Conservation (phyloP, 805 yeast species). For the Blastobotrys robertii region DNA sequence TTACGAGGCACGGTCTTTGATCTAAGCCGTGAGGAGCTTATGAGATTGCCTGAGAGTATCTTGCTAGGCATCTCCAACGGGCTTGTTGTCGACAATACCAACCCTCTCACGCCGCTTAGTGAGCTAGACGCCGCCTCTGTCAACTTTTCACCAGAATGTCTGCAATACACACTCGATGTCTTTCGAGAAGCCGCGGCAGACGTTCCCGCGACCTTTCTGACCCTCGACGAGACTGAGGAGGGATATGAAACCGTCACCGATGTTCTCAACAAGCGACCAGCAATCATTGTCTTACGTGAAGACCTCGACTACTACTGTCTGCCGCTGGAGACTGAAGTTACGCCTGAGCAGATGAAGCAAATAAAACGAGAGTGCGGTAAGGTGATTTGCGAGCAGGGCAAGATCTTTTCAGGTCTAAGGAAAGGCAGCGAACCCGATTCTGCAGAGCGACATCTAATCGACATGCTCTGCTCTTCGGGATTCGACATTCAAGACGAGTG, state of each 20-base stretch:
- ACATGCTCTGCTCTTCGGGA: slow-evolving; percentile 90
- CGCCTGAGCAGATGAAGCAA: slow-evolving; percentile 45
- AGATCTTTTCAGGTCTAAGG: slow-evolving; percentile 68
- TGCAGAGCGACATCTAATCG: slow-evolving; percentile 90
- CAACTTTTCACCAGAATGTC: slow-evolving; percentile 79
- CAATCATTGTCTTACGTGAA: slow-evolving; percentile 84
- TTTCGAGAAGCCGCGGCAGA: slow-evolving; percentile 64
- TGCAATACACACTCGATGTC: slow-evolving; percentile 66
- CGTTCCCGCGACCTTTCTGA: slow-evolving; percentile 23
- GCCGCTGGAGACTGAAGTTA: slow-evolving; percentile 49
- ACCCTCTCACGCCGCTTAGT: slow-evolving; percentile 67
- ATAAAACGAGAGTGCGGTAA: slow-evolving; percentile 70
- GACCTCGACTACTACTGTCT: slow-evolving; percentile 90
- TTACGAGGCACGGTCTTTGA: slow-evolving; percentile 66
- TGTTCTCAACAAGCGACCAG: slow-evolving; percentile 38
- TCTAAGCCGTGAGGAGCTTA: slow-evolving; percentile 77
- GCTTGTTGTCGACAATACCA: slow-evolving; percentile 67
- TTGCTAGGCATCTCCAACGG: slow-evolving; percentile 85
- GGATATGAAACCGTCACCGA: slow-evolving; percentile 6
- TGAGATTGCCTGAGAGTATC: slow-evolving; percentile 86
- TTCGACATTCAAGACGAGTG: slow-evolving; percentile 56
- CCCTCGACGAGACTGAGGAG: background rate
- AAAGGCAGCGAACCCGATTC: slow-evolving; percentile 42
- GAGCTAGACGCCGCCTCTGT: slow-evolving; percentile 70
- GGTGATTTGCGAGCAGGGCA: slow-evolving; percentile 42